Evolutionary conservation across 2,329 filamentous ascomycete genomes (phyloP), one percentile per base, ranked within the genome.

Genomic region (Cercospora zeina): DNA sequence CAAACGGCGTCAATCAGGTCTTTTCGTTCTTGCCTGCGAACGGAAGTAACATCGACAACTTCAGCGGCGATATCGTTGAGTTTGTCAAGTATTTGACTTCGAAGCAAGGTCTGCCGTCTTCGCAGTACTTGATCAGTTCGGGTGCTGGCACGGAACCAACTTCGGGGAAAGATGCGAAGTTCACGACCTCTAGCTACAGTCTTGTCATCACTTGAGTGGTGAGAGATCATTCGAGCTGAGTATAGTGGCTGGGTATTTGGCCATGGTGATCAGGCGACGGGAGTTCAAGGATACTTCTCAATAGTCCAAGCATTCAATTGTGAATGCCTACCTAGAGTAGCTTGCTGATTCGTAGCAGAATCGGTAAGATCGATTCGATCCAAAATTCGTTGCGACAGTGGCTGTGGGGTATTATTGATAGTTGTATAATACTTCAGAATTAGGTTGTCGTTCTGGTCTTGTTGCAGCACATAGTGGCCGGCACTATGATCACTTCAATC

Each of bases 51-150:
- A 75, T 82, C n/a, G 78, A 76, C 21, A 79, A 67, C 72, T 88
- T 85, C 74, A 78, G 76, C 50, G 85, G 81, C 31, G 83, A 89
- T 71, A 69, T 88, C 65, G 79, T 79, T 65, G 75, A 78, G 8
- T 88, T 89, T 74, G 74, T 86, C 65, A 79, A 75, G 4, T 87
- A 87, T 71, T 76, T 88, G 30, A 77, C 76, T 14, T 65, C 66
- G 33, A 80, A 75, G 68, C 77, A 86, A 65, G 79, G 80, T 1
- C 75, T 83, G 4, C 71, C 73, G 39, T 79, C 68, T 66, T 57
- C 27, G 21, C 81, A 87, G 76, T 84, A 83, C 65, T 69, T 87
- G 64, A 77, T 79, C 64, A 79, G 77, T 33, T 36, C 59, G 10
- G 62, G 58, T 13, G 58, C 62, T 10, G 62, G 62, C 8, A 61